A percentile compares a stretch with the other conserved stretches of the same genome.
phyloP scores from a whole-genome alignment of 441 rosid species.

The Arabidopsis hybrid region DNA sequence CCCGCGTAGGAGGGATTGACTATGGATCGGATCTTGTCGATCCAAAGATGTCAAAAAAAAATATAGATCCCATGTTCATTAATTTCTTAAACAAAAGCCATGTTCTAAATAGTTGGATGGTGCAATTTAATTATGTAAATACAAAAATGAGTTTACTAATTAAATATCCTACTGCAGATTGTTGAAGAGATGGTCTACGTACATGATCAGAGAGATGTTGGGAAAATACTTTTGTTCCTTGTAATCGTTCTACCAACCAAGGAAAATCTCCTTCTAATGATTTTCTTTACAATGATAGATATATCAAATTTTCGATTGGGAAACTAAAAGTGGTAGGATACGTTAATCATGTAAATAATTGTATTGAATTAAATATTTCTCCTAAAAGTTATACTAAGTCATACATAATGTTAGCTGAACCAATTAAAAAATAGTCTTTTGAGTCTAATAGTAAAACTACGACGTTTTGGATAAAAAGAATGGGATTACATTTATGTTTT shows the following conservation, averaged over 20 bases:
- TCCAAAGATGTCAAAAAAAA: too few species aligned
- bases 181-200: slow-evolving; percentile 29
- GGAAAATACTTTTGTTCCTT: background rate
- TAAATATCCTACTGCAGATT: slow-evolving; percentile 22
- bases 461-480: background rate
- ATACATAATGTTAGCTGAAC: too few species aligned
- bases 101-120: background rate
- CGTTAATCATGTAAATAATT: background rate
- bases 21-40: too few species aligned
- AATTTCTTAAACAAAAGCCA: background rate
- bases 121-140: background rate
- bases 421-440: background rate
- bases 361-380: too few species aligned
- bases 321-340: background rate
- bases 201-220: background rate
- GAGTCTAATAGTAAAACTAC: background rate
- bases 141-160: background rate
- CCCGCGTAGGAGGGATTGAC: too few species aligned
- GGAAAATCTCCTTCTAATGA: background rate
- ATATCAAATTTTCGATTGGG: background rate
- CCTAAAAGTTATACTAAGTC: too few species aligned
- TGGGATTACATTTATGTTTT: background rate
- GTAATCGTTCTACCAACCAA: slow-evolving; percentile 11
- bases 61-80: background rate
- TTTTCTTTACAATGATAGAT: background rate